Evolutionary conservation across 2,329 filamentous ascomycete species (phyloP), one percentile per base, ranked within the genome.

Genomic region (Fusarium domesticum): DNA sequence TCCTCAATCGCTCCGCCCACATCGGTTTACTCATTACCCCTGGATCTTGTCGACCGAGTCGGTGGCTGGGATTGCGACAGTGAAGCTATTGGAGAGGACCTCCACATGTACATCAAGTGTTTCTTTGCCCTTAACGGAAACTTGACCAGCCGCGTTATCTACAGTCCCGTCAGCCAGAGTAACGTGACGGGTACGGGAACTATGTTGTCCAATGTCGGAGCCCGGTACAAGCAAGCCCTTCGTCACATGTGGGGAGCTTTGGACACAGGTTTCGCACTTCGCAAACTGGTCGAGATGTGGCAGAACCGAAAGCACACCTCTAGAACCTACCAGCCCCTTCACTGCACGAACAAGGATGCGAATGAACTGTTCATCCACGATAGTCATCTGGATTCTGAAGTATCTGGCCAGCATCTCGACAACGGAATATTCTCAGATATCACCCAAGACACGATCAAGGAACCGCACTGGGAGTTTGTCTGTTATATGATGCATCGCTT

Each of bases 61-160:
- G 82, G 83, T 8, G 85, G 85, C 18, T 89, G 84, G 85, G 85
- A 88, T 60, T 78, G 79, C 42, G 83, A 80, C 39, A 74, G 79
- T 2, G 84, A 86, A 48, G 84, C 85, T 16, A 88, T 89, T 54
- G 85, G 85, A 34, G 85, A 89, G 65, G 85, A 88, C 59, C 66
- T 88, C 59, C 85, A 89, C 69, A 88, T 88, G 85, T 85, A 85
- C 60, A 73, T 88, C 50, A 88, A 88, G 71, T 87, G 83, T 63
- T 88, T 88, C 69, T 88, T 88, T 53, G 81, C 83, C 1, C 75
- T 87, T 15, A 85, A 84, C 49, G 85, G 85, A 3, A 81, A 87
- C 60, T 62, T 88, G 42, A 81, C 81, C 11, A 77, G 78, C 36
- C 75, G 77, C 37, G 80, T 83, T 4, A 74, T 89, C 20, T 70